phyloP scores from a whole-genome alignment of 2,329 filamentous ascomycete genomes.

The Westerdykella aurantiaca region DNA sequence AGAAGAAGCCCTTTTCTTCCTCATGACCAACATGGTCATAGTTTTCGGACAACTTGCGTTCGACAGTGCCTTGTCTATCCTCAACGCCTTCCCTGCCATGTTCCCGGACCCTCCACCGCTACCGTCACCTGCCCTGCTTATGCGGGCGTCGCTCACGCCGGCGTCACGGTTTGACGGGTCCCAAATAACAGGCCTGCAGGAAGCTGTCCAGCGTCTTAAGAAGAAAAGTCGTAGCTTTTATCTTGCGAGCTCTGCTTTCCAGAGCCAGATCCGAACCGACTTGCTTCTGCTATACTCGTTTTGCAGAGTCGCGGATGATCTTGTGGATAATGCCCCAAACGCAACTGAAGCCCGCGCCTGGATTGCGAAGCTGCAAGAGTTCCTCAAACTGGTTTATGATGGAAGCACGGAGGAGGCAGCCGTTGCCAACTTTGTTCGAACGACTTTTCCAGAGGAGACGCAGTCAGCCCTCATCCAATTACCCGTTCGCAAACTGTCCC shows the following conservation, averaged over 20 bases:
- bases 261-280: conserved; percentile 62
- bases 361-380: conserved; percentile 54
- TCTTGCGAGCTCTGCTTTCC: conserved; percentile 63
- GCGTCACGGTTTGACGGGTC: conserved; percentile 51
- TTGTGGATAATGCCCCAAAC: conserved; percentile 60
- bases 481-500: conserved; percentile 52
- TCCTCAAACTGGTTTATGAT: conserved; percentile 51
- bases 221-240: conserved; percentile 70
- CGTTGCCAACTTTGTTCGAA: conserved; percentile 34
- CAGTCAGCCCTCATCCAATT: conserved; percentile 55
- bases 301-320: conserved; percentile 66
- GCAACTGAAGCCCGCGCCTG: conserved; percentile 51
- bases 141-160: conserved; percentile 49
- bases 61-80: conserved; percentile 62
- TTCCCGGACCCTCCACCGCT: conserved; percentile 49
- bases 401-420: conserved; percentile 19
- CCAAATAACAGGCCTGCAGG: conserved; percentile 53
- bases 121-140: conserved; percentile 47
- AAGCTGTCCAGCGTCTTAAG: conserved; percentile 54
- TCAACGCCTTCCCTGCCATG: conserved; percentile 56
- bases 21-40: conserved; percentile 63
- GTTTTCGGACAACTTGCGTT: conserved; percentile 64
- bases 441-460: conserved; percentile 49
- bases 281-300: conserved; percentile 67
- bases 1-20: conserved; percentile 70